Conservation (phyloP, 1,284 basidiomycete species). For the Peniophora sp. region DNA sequence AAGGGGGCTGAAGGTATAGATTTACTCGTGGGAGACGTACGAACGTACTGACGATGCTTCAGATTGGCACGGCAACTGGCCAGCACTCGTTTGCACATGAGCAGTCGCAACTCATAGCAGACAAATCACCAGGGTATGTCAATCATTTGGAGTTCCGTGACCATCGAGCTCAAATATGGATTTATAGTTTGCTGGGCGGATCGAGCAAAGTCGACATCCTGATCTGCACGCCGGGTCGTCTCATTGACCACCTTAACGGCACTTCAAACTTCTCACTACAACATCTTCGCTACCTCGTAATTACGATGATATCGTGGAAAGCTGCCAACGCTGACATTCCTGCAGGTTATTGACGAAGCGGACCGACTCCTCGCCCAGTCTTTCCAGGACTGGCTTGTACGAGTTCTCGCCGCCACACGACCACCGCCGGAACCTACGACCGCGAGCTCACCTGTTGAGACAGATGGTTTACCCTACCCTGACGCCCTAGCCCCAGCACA, state of each 20-base stretch:
- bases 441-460: neutral
- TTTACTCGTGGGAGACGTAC: neutral
- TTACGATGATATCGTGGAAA: neutral
- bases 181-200: constrained; percentile 56
- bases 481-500: constrained; percentile 59
- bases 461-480: constrained; percentile 17
- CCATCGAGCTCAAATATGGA: neutral
- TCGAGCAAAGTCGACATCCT: constrained; percentile 89
- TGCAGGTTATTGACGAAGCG: constrained; percentile 93
- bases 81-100: constrained; percentile 83
- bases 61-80: constrained; percentile 78
- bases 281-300: constrained; percentile 87
- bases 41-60: neutral
- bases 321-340: constrained; percentile 1
- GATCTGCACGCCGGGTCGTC: constrained; percentile 90
- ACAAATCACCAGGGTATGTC: constrained; percentile 39
- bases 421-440: constrained; percentile 23
- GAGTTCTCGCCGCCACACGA: constrained; percentile 68
- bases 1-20: constrained; percentile 70
- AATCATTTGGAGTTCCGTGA: neutral
- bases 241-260: constrained; percentile 89
- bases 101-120: constrained; percentile 62
- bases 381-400: constrained; percentile 91
- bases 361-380: constrained; percentile 92
- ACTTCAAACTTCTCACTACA: constrained; percentile 90